These are phyloP conservation scores for Bipolaris bicolor DNA, from an alignment of 2,329 filamentous ascomycete genomes.

Conservation along the genomic window DNA sequence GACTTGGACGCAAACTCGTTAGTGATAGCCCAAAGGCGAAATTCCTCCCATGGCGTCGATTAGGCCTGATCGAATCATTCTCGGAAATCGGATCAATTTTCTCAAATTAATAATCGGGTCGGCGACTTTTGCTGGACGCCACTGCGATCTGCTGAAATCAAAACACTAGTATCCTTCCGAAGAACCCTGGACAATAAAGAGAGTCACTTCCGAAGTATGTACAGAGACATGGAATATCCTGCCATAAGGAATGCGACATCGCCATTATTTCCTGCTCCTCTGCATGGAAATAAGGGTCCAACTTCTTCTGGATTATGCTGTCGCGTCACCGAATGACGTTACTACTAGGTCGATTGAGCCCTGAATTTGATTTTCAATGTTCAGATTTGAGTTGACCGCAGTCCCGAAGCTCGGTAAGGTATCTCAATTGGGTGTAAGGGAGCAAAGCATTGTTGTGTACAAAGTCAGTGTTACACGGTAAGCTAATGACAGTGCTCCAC, in stretches of 20 bases:
- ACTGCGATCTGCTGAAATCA: neutral
- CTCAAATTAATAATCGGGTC: neutral
- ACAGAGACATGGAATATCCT: neutral
- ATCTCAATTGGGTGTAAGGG: neutral
- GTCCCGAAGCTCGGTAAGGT: neutral
- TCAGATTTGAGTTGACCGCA: neutral
- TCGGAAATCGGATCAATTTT: neutral
- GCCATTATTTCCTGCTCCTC: no score
- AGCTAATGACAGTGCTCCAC: neutral
- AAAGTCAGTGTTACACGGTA: neutral
- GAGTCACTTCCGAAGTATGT: no score
- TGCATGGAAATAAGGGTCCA: no score
- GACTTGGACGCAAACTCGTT: neutral
- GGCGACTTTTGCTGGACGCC: neutral
- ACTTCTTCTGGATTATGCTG: neutral
- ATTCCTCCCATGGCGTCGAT: neutral
- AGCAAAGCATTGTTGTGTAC: neutral
- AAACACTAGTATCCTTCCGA: neutral
- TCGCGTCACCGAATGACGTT: neutral
- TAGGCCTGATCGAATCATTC: neutral
- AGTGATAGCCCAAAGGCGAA: neutral
- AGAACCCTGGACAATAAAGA: neutral
- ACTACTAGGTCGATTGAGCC: neutral
- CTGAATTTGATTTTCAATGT: neutral
- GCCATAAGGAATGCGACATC: neutral